phyloP scores from a whole-genome alignment of 2,329 filamentous ascomycete species.

The Penicillium digitatum region DNA sequence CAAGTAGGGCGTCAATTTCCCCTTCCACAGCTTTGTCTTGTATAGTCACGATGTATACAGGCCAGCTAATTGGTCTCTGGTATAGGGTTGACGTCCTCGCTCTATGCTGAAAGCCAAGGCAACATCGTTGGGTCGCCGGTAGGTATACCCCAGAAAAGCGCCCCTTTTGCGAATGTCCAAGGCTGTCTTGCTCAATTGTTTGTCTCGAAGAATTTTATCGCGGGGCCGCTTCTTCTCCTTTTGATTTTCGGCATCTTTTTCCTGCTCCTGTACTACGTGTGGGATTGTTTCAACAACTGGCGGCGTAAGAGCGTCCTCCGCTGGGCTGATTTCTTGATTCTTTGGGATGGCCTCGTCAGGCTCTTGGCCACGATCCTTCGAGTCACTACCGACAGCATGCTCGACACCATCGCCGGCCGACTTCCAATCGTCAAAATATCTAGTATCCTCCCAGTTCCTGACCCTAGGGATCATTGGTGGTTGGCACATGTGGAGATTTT shows the following conservation, averaged over 20 bases:
- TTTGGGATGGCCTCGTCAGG: neutral
- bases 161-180: constrained; percentile 75
- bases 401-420: constrained; percentile 59
- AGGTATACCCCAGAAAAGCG: constrained; percentile 88
- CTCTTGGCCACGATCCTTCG: constrained; percentile 5
- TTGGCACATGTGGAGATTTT: constrained; percentile 62
- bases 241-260: constrained; percentile 33
- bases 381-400: constrained; percentile 10
- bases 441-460: constrained; percentile 65
- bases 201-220: constrained; percentile 80
- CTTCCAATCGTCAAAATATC: constrained; percentile 78
- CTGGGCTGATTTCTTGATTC: neutral
- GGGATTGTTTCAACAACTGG: neutral
- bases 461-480: constrained; percentile 81
- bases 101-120: constrained; percentile 34
- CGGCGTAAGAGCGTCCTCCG: neutral
- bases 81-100: constrained; percentile 28
- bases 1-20: neutral
- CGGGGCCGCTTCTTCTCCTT: constrained; percentile 74
- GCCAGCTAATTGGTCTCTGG: constrained; percentile 23
- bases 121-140: constrained; percentile 51
- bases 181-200: constrained; percentile 60
- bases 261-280: constrained; percentile 37
- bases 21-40: neutral
- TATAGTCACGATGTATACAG: constrained; percentile 20